Base-by-base conservation (phyloP, 2,329 filamentous ascomycete species). In the Sporothrix brunneoviolacea region DNA sequence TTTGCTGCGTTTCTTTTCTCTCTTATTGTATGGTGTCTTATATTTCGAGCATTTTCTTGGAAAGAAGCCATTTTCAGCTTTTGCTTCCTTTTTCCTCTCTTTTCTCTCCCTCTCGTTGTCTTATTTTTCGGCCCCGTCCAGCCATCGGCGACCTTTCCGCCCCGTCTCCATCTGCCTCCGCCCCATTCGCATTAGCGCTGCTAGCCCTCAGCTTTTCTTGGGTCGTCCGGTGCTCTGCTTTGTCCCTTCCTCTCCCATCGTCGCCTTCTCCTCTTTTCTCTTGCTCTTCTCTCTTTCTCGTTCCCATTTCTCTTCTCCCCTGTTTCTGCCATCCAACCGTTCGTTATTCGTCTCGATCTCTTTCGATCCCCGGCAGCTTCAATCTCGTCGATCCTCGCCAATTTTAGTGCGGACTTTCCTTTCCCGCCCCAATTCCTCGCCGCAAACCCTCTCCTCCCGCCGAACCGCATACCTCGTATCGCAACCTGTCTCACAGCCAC, bases 121-220 rank as follows among this genome's bases (percentile, higher is more conserved):
- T 28, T 10, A 10, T 28, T 28, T 10, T 27, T 6, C 10, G 21
- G 3, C 16, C 32, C 24, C 30, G 3, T 35, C 8, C 15, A 10
- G 15, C 21, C 35, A 47, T 28, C 10, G 24, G 24, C 24, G 5
- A 28, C 24, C 24, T 28, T 10, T 28, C 24, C 10, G 24, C 33
- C 16, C 48, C 48, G 39, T 41, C 36, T 36, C 37, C 42, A 4
- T 19, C 32, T 28, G 24, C 24, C 24, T 6, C 24, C 41, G 21
- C 42, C 49, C 42, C 16, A 46, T 46, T 40, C 13, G 48, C 22
- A 36, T 39, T 51, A 51, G 49, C 42, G 36, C 49, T 27, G 32
- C 42, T 51, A 40, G 42, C 49, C 37, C 41, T 46, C 49, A 46
- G 49, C 49, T 51, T 46, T 46, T 44, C 42, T 35, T 28, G 24